Percentiles rank a stretch among this genome's conserved stretches.
Evolutionary conservation across 345 rosid genomes (phyloP).

Genomic region (Dipteronia dyeriana): DNA sequence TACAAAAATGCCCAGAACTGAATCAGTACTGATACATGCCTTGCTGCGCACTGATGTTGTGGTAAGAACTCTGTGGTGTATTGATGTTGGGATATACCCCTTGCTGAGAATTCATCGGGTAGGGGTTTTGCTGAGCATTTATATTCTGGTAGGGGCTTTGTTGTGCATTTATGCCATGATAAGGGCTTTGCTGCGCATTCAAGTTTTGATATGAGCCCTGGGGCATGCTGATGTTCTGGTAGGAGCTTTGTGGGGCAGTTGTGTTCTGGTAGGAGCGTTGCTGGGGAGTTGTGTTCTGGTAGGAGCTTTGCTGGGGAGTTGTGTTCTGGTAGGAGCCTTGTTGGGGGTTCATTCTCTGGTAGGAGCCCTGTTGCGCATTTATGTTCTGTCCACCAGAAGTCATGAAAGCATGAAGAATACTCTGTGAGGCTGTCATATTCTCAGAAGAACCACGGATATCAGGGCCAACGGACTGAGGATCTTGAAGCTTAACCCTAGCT

Average conservation of each 20-base stretch:
- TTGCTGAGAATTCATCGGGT: constrained; percentile 19
- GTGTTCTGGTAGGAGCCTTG: constrained; percentile 4
- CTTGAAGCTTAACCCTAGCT: constrained; percentile 38
- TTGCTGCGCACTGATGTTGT: constrained; percentile 24
- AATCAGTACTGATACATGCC: constrained; percentile 37
- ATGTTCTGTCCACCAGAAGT: constrained; percentile 34
- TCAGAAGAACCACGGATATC: constrained; percentile 33
- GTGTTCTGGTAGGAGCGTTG: constrained; percentile 15
- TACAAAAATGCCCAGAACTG: constrained; percentile 26
- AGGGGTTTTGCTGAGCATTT: constrained; percentile 30
- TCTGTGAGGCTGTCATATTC: constrained; percentile 27
- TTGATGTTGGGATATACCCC: constrained; percentile 21
- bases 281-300: constrained; percentile 8
- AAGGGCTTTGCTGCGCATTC: constrained; percentile 21
- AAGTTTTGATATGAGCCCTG: constrained; percentile 16
- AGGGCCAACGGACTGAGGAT: constrained; percentile 30
- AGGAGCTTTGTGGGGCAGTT: constrained; percentile 16
- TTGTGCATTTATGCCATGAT: neutral
- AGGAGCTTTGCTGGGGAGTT: constrained; percentile 7
- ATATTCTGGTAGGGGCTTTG: constrained; percentile 24
- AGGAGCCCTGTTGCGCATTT: constrained; percentile 27
- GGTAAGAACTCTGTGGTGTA: constrained; percentile 27
- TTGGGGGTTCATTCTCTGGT: constrained; percentile 14
- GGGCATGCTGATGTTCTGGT: constrained; percentile 16
- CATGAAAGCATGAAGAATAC: constrained; percentile 23